phyloP scores from a whole-genome alignment of 1,139 yeast species.

The Nakaseomyces sp. region DNA sequence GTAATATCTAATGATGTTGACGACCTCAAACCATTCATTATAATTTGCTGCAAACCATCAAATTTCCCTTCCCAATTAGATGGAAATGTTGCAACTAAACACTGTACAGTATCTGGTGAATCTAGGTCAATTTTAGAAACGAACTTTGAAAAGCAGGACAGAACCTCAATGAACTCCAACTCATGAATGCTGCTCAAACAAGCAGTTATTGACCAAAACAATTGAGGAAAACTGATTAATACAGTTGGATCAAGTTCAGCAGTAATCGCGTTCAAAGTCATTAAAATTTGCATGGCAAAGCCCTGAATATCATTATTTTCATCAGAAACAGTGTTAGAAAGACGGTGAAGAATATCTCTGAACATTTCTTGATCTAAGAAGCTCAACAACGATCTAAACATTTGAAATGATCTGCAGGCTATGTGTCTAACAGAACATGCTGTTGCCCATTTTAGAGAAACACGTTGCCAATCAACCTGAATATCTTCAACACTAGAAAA shows the following conservation, averaged over 20 bases:
- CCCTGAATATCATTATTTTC: constrained; percentile 87
- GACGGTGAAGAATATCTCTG: constrained; percentile 85
- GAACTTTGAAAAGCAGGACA: constrained; percentile 73
- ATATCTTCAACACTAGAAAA: constrained; percentile 47
- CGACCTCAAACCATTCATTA: constrained; percentile 76
- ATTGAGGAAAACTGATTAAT: constrained; percentile 79
- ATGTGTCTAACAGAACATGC: constrained; percentile 95
- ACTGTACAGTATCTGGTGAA: constrained; percentile 75
- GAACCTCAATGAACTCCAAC: constrained; percentile 81
- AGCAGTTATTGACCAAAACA: constrained; percentile 95
- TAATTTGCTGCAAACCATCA: constrained; percentile 74
- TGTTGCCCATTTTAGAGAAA: constrained; percentile 89
- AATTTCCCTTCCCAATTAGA: constrained; percentile 93
- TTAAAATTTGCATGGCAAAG: constrained; percentile 90
- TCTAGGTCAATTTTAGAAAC: constrained; percentile 81
- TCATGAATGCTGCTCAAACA: constrained; percentile 85
- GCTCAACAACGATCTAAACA: constrained; percentile 71
- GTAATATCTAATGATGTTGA: constrained; percentile 74
- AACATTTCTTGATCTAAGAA: constrained; percentile 82
- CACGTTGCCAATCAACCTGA: constrained; percentile 76
- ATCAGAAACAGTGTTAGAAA: constrained; percentile 89
- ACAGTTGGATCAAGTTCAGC: constrained; percentile 75
- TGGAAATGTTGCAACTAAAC: constrained; percentile 80
- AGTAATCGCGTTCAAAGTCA: constrained; percentile 88
- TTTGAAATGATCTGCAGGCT: constrained; percentile 93